Conservation (phyloP, 768 basidiomycete species). For the Termitomyces heimii region DNA sequence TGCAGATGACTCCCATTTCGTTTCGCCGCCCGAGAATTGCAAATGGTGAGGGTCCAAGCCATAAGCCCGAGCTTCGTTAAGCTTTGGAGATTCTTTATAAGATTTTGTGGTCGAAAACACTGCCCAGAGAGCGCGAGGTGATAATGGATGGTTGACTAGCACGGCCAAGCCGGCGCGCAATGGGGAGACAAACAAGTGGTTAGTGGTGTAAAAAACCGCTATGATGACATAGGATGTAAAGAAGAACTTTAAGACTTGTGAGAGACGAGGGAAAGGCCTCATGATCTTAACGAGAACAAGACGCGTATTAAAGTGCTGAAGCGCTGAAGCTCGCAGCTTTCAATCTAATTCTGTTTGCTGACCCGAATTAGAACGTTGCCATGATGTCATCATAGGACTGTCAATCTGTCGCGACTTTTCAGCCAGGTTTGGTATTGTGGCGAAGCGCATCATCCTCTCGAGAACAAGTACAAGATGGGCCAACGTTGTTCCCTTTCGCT, state of each 20-base stretch:
- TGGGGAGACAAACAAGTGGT: conserved; percentile 29
- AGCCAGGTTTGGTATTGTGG: too few species aligned
- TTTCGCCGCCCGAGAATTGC: conserved; percentile 10
- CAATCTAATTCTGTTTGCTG: too few species aligned
- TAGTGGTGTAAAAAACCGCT: conserved; percentile 41
- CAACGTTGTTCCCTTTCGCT: neutral
- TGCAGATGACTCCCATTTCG: conserved; percentile 28
- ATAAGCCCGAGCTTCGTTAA: conserved; percentile 5
- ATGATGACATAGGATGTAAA: conserved; percentile 28
- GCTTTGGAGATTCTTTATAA: conserved; percentile 4
- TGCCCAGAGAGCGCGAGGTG: conserved; percentile 15
- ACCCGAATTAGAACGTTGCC: too few species aligned
- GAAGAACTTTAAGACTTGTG: conserved; percentile 21
- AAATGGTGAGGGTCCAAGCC: conserved; percentile 10
- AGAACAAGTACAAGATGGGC: neutral
- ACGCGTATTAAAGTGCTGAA: too few species aligned
- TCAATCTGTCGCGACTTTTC: too few species aligned
- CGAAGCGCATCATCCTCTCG: neutral
- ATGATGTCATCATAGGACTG: too few species aligned
- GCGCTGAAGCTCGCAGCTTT: too few species aligned
- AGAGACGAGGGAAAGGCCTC: conserved; percentile 7
- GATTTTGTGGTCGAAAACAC: conserved; percentile 2
- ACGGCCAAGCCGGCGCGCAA: conserved; percentile 21
- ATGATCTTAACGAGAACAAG: neutral
- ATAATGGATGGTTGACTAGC: conserved; percentile 17